A percentile compares a stretch with the other conserved stretches of the same genome.
phyloP scores from a whole-genome alignment of 108 stramenopile genomes.

The Asterionellopsis glacialis region DNA sequence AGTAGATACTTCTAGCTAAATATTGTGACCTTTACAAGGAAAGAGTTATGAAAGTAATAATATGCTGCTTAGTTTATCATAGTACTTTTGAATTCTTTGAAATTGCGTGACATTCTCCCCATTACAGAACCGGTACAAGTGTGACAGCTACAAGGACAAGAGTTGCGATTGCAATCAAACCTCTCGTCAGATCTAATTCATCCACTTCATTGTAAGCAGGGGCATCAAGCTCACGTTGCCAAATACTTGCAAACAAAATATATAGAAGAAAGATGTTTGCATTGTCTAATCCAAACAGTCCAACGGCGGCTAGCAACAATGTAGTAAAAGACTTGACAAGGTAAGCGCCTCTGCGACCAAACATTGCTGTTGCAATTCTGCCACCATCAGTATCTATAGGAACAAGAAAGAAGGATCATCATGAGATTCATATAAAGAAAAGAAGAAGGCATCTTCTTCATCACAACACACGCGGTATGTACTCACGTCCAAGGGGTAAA shows the following conservation, averaged over 20 bases:
- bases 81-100: no score
- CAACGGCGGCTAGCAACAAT: conserved; percentile 36
- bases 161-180: conserved; percentile 39
- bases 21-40: no score
- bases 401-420: no score
- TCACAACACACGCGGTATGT: no score
- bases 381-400: conserved; percentile 69
- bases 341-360: conserved; percentile 60
- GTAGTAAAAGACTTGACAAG: conserved; percentile 43
- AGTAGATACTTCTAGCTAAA: no score
- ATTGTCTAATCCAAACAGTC: conserved; percentile 63
- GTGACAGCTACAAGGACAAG: conserved; percentile 40
- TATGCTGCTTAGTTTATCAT: no score
- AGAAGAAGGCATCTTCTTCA: no score
- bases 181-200: conserved; percentile 45
- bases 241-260: conserved; percentile 42
- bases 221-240: conserved; percentile 64
- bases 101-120: no score
- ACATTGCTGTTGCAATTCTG: conserved; percentile 54
- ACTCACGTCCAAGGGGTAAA: conserved; percentile 50
- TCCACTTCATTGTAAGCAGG: conserved; percentile 67
- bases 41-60: no score
- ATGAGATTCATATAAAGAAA: no score
- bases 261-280: conserved; percentile 45
- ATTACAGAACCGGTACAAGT: conserved; percentile 33